Evolutionary conservation across 2,329 filamentous ascomycete species (phyloP), one percentile per base, ranked within the genome.

Genomic region (Arthrobotrys iridis): DNA sequence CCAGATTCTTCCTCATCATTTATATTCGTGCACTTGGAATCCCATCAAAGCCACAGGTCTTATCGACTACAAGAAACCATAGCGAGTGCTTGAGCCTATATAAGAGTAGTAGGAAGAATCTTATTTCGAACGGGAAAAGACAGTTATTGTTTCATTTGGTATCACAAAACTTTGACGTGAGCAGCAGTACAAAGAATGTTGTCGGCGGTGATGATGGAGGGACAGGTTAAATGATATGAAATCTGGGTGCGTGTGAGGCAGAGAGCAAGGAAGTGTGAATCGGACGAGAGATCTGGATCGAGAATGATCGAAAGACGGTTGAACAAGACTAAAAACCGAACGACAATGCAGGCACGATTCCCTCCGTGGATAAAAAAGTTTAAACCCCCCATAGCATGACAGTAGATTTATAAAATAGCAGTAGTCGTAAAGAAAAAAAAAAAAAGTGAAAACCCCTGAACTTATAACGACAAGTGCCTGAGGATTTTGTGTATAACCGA

Each of bases 131-230:
- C 10, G 5, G 22, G 3, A 35, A 35, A 35, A 13, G 48, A 52
- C 20, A 52, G 48, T 52, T 52, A 35, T 52, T 28, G 35, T 52
- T 35, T 35, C 28, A 52, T 55, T 55, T 67, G 63, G 63, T 67
- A 59, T 67, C 63, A 46, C 30, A 22, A 22, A 52, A 18, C n/a
- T 43, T 22, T 35, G 15, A 40, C 4, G 50, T 37, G 18, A 55
- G 15, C 33, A n/a, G 15, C 2, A 18, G 11, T 30, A 57, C 30
- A 64, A 57, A 58, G 33, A 2, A 50, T 15, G 13, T 33, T 28
- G 24, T 13, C n/a, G n/a, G 24, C n/a, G 13, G 11, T 13, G 28
- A 20, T 1, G 48, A 18, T n/a, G 46, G 11, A 26, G 26, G 1
- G 48, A 58, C 7, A 43, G 22, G 22, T n/a, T n/a, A n/a, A n/a